Conservation (phyloP, 2,329 filamentous ascomycete genomes). For the Spiromastix sp. region DNA sequence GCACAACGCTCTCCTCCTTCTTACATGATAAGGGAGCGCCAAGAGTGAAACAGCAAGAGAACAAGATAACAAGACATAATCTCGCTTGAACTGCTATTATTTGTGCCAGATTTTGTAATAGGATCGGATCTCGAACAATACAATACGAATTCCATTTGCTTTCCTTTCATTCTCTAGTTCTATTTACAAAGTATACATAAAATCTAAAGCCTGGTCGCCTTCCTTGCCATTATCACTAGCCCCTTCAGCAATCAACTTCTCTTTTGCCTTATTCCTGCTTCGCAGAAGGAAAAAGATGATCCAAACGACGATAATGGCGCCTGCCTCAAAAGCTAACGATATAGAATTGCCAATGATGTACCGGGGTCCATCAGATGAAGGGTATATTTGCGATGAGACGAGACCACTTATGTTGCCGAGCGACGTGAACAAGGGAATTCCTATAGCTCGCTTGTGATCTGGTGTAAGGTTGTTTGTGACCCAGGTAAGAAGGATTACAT, state of each 20-base stretch:
- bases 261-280: slow-evolving; percentile 19
- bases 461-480: slow-evolving; percentile 39
- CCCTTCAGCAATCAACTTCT: slow-evolving; percentile 19
- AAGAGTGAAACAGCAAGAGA: too few relatives aligned
- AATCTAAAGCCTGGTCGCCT: slow-evolving; percentile 16
- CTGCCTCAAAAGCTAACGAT: slow-evolving; percentile 25
- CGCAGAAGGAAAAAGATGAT: slow-evolving; percentile 19
- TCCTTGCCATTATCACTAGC: slow-evolving; percentile 17
- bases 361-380: slow-evolving; percentile 27
- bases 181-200: slow-evolving; percentile 17
- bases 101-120: too few relatives aligned
- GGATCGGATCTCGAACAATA: too few relatives aligned
- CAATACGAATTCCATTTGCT: too few relatives aligned
- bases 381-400: slow-evolving; percentile 38
- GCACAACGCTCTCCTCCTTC: too few relatives aligned
- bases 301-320: slow-evolving; percentile 14
- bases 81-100: too few relatives aligned
- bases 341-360: slow-evolving; percentile 27
- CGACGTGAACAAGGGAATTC: slow-evolving; percentile 37
- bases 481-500: slow-evolving; percentile 29
- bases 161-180: too few relatives aligned
- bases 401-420: slow-evolving; percentile 41
- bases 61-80: too few relatives aligned
- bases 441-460: slow-evolving; percentile 39
- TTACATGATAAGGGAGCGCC: too few relatives aligned